These are phyloP conservation scores for Dispira parvispora DNA, from an alignment of 192 early-diverging fungal species.

Conservation along the genomic window DNA sequence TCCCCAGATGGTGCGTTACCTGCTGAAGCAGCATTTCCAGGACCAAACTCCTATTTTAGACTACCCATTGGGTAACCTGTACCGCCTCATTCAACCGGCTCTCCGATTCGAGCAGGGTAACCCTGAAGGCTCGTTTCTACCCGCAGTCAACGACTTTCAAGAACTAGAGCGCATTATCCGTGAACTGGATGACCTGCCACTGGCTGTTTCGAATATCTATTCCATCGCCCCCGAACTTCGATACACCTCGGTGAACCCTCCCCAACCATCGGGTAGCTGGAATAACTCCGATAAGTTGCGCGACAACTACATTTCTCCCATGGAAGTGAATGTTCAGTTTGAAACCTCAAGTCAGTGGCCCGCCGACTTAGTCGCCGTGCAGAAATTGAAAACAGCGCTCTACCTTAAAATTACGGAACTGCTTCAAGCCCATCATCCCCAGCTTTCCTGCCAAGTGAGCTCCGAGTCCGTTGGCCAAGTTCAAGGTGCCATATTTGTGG, in stretches of 20 bases:
- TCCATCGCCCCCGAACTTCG: constrained; percentile 43
- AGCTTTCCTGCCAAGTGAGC: constrained; percentile 17
- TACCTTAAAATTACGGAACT: constrained; percentile 54
- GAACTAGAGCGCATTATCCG: constrained; percentile 42
- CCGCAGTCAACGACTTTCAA: constrained; percentile 46
- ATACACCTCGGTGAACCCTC: constrained; percentile 57
- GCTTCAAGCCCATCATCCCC: constrained; percentile 23
- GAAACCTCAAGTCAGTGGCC: constrained; percentile 77
- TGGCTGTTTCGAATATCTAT: constrained; percentile 39
- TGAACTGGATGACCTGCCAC: constrained; percentile 42
- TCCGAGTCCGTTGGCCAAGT: constrained; percentile 22
- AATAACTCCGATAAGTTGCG: constrained; percentile 21
- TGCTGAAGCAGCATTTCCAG: constrained; percentile 57
- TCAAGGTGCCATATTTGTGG: constrained; percentile 24
- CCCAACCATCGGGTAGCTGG: constrained; percentile 37
- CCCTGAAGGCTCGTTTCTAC: constrained; percentile 29
- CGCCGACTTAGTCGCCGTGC: constrained; percentile 67
- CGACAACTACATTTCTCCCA: constrained; percentile 41
- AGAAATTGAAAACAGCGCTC: constrained; percentile 83
- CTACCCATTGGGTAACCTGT: neutral
- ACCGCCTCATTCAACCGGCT: neutral
- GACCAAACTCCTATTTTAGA: constrained; percentile 15
- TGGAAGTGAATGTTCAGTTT: constrained; percentile 73
- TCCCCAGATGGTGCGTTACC: constrained; percentile 56
- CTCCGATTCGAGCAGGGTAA: neutral